Conservation (phyloP, 257 asterid species). For the Salvia miltiorrhiza region DNA sequence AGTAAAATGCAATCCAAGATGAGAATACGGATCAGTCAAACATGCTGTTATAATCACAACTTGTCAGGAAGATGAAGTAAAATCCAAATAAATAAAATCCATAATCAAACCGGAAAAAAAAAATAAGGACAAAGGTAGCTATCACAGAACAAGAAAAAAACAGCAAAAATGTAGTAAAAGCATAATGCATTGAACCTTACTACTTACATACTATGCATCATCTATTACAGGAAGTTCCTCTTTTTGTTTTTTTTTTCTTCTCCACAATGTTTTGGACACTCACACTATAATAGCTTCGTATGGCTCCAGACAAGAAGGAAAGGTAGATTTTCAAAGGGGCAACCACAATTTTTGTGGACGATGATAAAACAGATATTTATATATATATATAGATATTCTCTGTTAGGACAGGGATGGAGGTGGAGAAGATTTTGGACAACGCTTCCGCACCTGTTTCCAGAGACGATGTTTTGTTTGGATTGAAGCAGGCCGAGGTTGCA, state of each 20-base stretch:
- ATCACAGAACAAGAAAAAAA: constrained; percentile 29
- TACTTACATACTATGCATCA: constrained; percentile 42
- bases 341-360: constrained; percentile 38
- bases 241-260: not conserved
- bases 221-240: constrained; percentile 38
- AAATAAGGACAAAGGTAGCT: constrained; percentile 24
- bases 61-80: not conserved
- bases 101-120: constrained; percentile 14
- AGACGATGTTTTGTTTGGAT: constrained; percentile 26
- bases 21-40: not conserved
- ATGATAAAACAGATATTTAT: constrained; percentile 11
- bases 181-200: constrained; percentile 29
- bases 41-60: constrained; percentile 22
- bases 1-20: not conserved
- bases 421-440: constrained; percentile 46
- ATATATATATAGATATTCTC: not conserved
- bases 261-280: constrained; percentile 41
- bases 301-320: constrained; percentile 23
- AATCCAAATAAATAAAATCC: not conserved
- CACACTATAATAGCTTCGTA: constrained; percentile 46
- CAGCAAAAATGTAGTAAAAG: constrained; percentile 20
- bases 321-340: constrained; percentile 19
- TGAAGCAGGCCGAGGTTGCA: constrained; percentile 75
- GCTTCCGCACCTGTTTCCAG: constrained; percentile 60
- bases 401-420: not conserved